phyloP scores from a whole-genome alignment of 108 stramenopile genomes.

The Cyclotella sp. region DNA sequence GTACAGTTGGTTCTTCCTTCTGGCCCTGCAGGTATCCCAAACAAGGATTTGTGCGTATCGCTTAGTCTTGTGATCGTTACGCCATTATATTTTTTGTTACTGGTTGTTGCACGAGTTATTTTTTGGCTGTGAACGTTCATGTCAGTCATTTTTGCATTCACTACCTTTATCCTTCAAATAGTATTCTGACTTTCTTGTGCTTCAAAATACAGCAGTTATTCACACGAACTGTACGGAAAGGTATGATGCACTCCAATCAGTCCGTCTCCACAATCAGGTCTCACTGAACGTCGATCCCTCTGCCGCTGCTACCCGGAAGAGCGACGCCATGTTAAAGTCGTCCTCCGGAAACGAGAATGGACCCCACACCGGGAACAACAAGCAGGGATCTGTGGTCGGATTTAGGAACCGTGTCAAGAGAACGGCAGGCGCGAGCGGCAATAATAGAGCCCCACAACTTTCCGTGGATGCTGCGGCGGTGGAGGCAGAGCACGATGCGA shows the following conservation, averaged over 20 bases:
- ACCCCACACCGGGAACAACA: slow-evolving; percentile 5
- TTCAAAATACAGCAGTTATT: background rate
- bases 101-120: too few relatives aligned
- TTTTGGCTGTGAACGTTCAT: too few relatives aligned
- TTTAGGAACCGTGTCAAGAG: slow-evolving; percentile 32
- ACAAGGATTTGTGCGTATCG: too few relatives aligned
- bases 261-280: background rate
- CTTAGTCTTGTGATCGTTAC: too few relatives aligned
- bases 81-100: too few relatives aligned
- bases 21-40: too few relatives aligned
- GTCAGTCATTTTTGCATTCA: too few relatives aligned
- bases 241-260: background rate
- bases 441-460: slow-evolving; percentile 12
- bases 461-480: slow-evolving; percentile 29
- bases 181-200: background rate
- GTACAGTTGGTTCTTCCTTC: too few relatives aligned
- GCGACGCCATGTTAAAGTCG: slow-evolving; percentile 10
- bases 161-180: background rate
- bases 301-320: background rate
- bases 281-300: background rate
- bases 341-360: slow-evolving; percentile 25
- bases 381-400: slow-evolving; percentile 22
- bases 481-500: slow-evolving; percentile 29
- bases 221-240: background rate
- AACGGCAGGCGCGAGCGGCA: slow-evolving; percentile 7